A percentile compares a stretch with the other conserved stretches of the same genome.
Evolutionary conservation across 345 rosid genomes (phyloP).

Genomic region (Cardamine resedifolia): DNA sequence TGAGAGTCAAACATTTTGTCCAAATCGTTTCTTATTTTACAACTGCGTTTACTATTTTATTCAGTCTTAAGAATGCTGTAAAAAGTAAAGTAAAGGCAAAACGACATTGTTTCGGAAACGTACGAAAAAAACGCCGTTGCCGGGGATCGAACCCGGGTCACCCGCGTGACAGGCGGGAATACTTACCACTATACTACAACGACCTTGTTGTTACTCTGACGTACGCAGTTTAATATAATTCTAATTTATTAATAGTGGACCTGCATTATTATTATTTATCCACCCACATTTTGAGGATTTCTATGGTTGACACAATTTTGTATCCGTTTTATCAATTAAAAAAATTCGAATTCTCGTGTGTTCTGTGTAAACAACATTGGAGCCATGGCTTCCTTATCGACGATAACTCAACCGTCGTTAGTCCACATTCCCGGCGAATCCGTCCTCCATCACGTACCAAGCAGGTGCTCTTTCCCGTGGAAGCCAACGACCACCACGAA

Average conservation of each 20-base stretch:
- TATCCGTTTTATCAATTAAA: neutral
- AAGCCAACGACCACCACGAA: constrained; percentile 20
- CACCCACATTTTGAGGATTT: neutral
- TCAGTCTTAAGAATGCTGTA: neutral
- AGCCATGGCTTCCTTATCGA: constrained; percentile 37
- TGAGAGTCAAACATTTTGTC: neutral
- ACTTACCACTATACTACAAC: constrained; percentile 62
- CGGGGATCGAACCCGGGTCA: constrained; percentile 81
- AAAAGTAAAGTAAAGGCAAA: neutral
- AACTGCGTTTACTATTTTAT: neutral
- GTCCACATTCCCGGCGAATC: constrained; percentile 23
- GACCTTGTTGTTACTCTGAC: accelerated
- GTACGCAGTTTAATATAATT: accelerated
- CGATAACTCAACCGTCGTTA: constrained; percentile 28
- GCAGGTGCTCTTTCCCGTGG: constrained; percentile 33
- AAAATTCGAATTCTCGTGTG: neutral
- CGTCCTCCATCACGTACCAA: constrained; percentile 24
- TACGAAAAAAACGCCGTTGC: constrained; percentile 27
- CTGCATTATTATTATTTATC: neutral
- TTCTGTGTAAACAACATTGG: neutral
- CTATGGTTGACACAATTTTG: constrained; percentile 26
- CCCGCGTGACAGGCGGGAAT: constrained; percentile 96
- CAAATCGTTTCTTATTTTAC: neutral
- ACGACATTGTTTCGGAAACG: neutral
- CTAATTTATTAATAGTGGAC: accelerated